Percentiles rank a stretch among this genome's conserved stretches.
These are phyloP conservation scores for Tetrahymena malaccensis DNA, from an alignment of 73 alveolate species.

Conservation along the genomic window DNA sequence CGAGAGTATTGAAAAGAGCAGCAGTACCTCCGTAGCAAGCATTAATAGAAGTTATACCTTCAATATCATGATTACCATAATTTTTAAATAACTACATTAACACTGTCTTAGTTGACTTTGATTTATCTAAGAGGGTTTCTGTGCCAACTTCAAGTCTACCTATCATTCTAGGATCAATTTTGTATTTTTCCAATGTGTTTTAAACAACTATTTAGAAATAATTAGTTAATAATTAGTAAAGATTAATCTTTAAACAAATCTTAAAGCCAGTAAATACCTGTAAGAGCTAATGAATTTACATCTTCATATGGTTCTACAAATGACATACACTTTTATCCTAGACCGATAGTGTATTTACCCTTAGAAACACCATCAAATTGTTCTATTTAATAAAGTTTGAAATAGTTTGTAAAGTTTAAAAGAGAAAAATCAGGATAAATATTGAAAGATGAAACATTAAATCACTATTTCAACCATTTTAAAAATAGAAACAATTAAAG, in stretches of 20 bases:
- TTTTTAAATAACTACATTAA: conserved; percentile 86
- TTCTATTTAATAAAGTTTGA: conserved; percentile 38
- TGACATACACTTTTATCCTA: conserved; percentile 90
- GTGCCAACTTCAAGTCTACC: conserved; percentile 98
- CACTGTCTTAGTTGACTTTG: conserved; percentile 92
- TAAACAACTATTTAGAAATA: conserved; percentile 42
- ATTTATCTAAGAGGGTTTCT: conserved; percentile 93
- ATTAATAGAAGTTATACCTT: conserved; percentile 92
- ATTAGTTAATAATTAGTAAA: neutral
- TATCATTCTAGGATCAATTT: conserved; percentile 65
- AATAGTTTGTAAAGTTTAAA: neutral
- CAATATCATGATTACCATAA: conserved; percentile 76
- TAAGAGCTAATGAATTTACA: conserved; percentile 86
- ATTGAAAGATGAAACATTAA: too few species aligned
- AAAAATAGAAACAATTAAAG: neutral
- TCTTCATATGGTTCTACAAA: conserved; percentile 94
- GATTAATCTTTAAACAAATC: neutral
- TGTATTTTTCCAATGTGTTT: conserved; percentile 75
- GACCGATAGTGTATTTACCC: conserved; percentile 95
- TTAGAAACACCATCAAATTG: conserved; percentile 72
- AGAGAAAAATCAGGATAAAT: neutral
- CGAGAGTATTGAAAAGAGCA: conserved; percentile 91
- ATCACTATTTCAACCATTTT: neutral
- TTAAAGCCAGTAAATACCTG: conserved; percentile 12
- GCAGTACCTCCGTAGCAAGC: conserved; percentile 98